Evolutionary conservation across 805 yeast species (phyloP).

Genomic region (Zygoascus ofunaensis): DNA sequence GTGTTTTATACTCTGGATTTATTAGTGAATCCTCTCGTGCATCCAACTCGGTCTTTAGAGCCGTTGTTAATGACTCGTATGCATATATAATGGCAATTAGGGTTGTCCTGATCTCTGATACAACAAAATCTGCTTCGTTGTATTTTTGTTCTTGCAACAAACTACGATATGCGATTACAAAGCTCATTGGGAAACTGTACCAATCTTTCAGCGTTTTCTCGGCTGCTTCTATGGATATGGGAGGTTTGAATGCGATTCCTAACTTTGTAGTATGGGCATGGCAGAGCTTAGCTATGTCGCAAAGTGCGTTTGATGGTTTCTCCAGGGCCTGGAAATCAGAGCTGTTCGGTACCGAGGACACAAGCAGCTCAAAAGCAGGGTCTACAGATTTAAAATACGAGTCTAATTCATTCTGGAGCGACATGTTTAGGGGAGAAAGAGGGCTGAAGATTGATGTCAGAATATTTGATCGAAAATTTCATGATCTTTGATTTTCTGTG

Average conservation of each 20-base stretch:
- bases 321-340: conserved; percentile 36
- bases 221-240: conserved; percentile 42
- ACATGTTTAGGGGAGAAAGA: too few species aligned
- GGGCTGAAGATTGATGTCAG: too few species aligned
- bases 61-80: background rate
- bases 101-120: background rate
- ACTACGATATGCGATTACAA: background rate
- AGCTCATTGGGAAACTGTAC: background rate
- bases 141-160: background rate
- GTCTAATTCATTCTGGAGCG: too few species aligned
- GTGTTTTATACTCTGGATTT: background rate
- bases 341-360: too few species aligned
- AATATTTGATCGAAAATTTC: too few species aligned
- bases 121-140: background rate
- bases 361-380: too few species aligned
- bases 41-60: background rate
- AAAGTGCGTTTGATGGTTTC: conserved; percentile 44
- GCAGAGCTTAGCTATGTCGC: conserved; percentile 48
- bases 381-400: too few species aligned
- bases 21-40: too few species aligned
- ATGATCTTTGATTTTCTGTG: too few species aligned
- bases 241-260: conserved; percentile 60
- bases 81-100: background rate
- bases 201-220: conserved; percentile 38
- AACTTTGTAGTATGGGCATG: conserved; percentile 73